These are phyloP conservation scores for Hypoxylon crocopeplum DNA, from an alignment of 495 filamentous ascomycete species.

Conservation along the genomic window DNA sequence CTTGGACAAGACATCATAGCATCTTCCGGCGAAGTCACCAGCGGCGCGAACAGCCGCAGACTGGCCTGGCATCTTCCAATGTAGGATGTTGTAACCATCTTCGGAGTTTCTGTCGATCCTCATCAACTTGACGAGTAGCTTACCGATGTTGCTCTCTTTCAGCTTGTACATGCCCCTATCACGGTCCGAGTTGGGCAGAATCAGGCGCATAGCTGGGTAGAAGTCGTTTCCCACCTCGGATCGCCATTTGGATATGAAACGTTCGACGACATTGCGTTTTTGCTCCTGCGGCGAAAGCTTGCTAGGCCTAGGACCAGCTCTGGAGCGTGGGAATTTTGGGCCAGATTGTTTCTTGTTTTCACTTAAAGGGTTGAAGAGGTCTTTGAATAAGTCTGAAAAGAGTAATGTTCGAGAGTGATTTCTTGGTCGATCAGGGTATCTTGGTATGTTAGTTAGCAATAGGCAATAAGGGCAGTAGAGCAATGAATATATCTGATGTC, in stretches of 20 bases:
- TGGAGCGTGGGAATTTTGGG: constrained; percentile 54
- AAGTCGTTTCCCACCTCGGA: constrained; percentile 88
- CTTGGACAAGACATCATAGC: constrained; percentile 85
- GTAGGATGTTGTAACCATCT: constrained; percentile 82
- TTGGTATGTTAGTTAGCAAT: constrained; percentile 46
- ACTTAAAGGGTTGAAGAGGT: constrained; percentile 86
- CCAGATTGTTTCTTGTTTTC: constrained; percentile 81
- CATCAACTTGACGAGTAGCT: constrained; percentile 86
- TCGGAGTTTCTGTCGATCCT: constrained; percentile 92
- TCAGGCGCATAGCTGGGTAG: constrained; percentile 90
- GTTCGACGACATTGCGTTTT: constrained; percentile 83
- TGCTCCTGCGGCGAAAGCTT: constrained; percentile 80
- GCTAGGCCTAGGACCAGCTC: constrained; percentile 61
- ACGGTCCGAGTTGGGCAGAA: constrained; percentile 91
- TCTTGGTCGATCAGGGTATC: constrained; percentile 82
- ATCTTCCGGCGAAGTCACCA: constrained; percentile 90
- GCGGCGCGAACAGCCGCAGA: constrained; percentile 67
- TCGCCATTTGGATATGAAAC: constrained; percentile 89
- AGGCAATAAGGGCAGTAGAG: neutral
- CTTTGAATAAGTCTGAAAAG: constrained; percentile 80
- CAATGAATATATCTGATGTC: neutral
- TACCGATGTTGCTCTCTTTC: constrained; percentile 91
- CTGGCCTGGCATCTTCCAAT: constrained; percentile 91
- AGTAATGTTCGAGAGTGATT: constrained; percentile 80
- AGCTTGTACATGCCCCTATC: constrained; percentile 94